Percentiles rank a stretch among this genome's conserved stretches.
phyloP scores from a whole-genome alignment of 768 basidiomycete species.

The Pisolithus tinctorius region DNA sequence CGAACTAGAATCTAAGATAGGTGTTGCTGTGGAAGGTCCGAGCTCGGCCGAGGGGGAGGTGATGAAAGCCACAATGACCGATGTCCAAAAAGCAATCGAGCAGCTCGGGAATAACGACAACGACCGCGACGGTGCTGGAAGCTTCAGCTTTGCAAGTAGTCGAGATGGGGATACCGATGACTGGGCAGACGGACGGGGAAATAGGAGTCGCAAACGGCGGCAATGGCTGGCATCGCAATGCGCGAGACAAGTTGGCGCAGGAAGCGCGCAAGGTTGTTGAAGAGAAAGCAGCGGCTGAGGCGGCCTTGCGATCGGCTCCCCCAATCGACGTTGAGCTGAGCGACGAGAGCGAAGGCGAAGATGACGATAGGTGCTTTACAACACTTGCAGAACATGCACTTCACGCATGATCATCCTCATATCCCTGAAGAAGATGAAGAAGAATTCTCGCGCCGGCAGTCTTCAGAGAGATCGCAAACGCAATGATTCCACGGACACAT shows the following conservation, averaged over 20 bases:
- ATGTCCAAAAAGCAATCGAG: slow-evolving; percentile 87
- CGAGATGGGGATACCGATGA: slow-evolving; percentile 49
- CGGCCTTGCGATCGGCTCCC: slow-evolving; percentile 41
- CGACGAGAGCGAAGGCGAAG: slow-evolving; percentile 71
- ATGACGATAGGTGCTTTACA: slow-evolving; percentile 39
- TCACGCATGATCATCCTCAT: slow-evolving; percentile 45
- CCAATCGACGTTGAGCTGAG: slow-evolving; percentile 73
- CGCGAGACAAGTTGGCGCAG: slow-evolving; percentile 61
- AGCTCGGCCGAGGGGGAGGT: slow-evolving; percentile 39
- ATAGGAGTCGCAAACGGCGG: slow-evolving; percentile 43
- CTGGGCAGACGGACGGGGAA: slow-evolving; percentile 44
- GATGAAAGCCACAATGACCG: slow-evolving; percentile 85
- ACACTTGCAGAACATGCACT: slow-evolving; percentile 32
- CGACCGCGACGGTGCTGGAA: slow-evolving; percentile 52
- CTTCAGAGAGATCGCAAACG: slow-evolving; percentile 18
- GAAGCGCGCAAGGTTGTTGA: slow-evolving; percentile 59
- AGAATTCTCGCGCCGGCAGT: slow-evolving; percentile 28
- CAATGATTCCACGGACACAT: slow-evolving; percentile 14
- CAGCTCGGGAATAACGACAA: slow-evolving; percentile 60
- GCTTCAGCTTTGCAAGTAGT: slow-evolving; percentile 74
- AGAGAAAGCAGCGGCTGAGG: slow-evolving; percentile 30
- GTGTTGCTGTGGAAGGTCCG: slow-evolving; percentile 20
- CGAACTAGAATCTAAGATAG: slow-evolving; percentile 20
- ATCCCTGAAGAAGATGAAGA: slow-evolving; percentile 72
- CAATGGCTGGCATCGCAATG: slow-evolving; percentile 60